phyloP scores from a whole-genome alignment of 2,329 filamentous ascomycete genomes.

The Phyllosticta capitalensis region DNA sequence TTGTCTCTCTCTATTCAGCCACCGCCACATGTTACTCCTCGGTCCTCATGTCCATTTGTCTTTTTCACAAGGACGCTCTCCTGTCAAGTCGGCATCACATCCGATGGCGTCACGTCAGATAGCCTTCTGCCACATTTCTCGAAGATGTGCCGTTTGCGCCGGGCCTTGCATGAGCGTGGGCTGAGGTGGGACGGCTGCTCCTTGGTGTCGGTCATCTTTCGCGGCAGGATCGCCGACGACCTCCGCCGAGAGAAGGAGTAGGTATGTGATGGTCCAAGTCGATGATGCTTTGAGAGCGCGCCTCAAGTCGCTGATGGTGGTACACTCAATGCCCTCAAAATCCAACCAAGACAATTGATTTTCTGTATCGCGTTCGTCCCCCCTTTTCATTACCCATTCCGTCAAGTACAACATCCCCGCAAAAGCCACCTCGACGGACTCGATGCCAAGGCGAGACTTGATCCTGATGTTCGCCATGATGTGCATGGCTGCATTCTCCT shows the following conservation, averaged over 20 bases:
- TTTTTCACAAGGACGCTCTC: not conserved
- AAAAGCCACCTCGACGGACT: not conserved
- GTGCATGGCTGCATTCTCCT: not conserved
- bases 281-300: not conserved
- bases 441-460: not conserved
- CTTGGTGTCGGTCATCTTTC: not conserved
- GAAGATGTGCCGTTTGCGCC: not conserved
- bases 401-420: not conserved
- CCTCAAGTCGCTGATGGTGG: not conserved
- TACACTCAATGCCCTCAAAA: not conserved
- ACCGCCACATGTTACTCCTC: not conserved
- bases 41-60: not conserved
- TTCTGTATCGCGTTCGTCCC: not conserved
- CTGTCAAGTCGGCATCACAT: not conserved
- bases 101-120: not conserved
- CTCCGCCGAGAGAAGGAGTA: not conserved
- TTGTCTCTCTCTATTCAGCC: not conserved
- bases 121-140: not conserved
- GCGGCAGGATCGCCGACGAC: not conserved
- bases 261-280: not conserved
- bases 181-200: not conserved
- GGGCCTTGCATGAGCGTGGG: not conserved
- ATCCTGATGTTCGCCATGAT: not conserved
- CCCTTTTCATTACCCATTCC: not conserved
- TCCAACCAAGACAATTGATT: not conserved